Conservation (phyloP, 805 yeast genomes). For the Saturnispora halmiae region DNA sequence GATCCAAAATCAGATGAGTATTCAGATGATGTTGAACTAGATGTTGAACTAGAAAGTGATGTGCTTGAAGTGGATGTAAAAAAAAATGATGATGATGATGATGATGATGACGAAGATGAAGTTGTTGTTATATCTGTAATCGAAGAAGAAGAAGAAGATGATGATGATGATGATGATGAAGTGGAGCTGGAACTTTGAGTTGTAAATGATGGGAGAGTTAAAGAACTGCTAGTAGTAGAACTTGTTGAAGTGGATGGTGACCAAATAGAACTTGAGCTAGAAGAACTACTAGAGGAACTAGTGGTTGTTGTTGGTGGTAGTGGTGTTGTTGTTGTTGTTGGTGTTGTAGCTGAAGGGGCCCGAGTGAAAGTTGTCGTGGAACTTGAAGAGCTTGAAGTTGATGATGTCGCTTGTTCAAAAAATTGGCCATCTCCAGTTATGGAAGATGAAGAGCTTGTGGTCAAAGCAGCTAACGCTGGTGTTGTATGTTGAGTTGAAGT, state of each 20-base stretch:
- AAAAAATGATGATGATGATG: conserved; percentile 7
- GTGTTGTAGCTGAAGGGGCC: not conserved
- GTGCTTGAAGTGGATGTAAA: not conserved
- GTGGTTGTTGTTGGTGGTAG: not conserved
- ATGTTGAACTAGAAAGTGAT: conserved; percentile 1
- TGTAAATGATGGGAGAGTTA: too few species aligned
- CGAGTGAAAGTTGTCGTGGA: not conserved
- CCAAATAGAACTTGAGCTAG: too few species aligned
- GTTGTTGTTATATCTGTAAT: conserved; percentile 8
- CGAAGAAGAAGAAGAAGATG: not conserved
- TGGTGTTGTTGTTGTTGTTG: conserved; percentile 11
- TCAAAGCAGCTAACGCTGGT: too few species aligned
- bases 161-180: conserved; percentile 6
- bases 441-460: too few species aligned
- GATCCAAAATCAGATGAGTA: conserved; percentile 16
- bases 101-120: conserved; percentile 8
- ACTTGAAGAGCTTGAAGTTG: not conserved
- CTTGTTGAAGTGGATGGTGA: too few species aligned
- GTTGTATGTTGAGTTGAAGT: too few species aligned
- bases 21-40: conserved; percentile 6
- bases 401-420: too few species aligned
- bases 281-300: not conserved
- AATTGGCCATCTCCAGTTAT: too few species aligned
- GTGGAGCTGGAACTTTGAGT: conserved; percentile 8
- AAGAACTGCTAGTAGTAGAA: too few species aligned